Evolutionary conservation across 106 monocot genomes (phyloP).

Genomic region (Dendrobium huoshanense): DNA sequence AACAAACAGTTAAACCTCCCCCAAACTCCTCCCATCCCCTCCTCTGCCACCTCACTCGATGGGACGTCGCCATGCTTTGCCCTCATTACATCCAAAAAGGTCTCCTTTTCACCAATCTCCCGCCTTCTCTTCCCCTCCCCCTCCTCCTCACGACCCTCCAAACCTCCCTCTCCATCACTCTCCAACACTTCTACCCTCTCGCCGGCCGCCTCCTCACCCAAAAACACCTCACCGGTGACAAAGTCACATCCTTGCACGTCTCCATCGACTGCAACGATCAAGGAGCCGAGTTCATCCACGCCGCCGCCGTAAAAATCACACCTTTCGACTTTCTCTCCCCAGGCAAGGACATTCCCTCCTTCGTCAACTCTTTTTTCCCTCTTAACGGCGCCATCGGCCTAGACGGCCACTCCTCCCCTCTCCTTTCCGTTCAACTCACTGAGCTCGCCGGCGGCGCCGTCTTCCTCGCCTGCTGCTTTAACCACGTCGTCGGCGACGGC

Average conservation of each 20-base stretch:
- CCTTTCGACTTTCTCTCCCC: conserved; percentile 41
- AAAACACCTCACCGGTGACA: conserved; percentile 1
- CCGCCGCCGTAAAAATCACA: conserved; percentile 22
- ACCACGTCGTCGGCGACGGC: conserved; percentile 64
- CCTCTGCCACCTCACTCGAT: conserved; percentile 31
- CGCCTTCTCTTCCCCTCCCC: conserved; percentile 1
- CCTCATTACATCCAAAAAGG: conserved; percentile 66
- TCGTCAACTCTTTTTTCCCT: conserved; percentile 45
- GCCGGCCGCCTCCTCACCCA: conserved; percentile 58
- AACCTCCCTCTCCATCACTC: conserved; percentile 36
- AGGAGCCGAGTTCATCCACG: conserved; percentile 57
- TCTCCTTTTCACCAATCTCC: conserved; percentile 43
- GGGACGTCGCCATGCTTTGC: conserved; percentile 50
- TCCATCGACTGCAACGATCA: conserved; percentile 50
- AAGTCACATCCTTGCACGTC: conserved; percentile 18
- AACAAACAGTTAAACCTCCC: neutral
- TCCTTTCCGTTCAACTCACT: conserved; percentile 64
- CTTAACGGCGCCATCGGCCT: conserved; percentile 30
- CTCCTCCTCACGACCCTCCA: conserved; percentile 32
- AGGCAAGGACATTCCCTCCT: conserved; percentile 19
- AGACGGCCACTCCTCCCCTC: conserved; percentile 46
- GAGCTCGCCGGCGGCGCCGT: conserved; percentile 51
- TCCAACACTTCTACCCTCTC: conserved; percentile 63
- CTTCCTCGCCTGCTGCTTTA: conserved; percentile 60
- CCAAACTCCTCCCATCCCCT: neutral